phyloP scores from a whole-genome alignment of 2,329 filamentous ascomycete genomes.

The Catunica adiposa region DNA sequence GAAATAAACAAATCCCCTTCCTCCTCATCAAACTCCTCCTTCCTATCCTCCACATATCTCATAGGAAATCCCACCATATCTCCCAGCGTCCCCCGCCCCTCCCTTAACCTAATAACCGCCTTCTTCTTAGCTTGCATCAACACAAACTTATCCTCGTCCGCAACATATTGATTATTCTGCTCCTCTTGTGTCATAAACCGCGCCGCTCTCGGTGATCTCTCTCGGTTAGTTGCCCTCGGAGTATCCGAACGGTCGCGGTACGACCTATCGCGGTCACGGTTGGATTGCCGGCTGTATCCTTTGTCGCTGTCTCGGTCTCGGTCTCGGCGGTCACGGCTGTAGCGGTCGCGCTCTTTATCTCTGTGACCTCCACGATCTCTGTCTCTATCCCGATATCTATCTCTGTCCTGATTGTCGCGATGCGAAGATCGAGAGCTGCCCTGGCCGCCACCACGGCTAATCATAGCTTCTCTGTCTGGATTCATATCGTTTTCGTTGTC shows the following conservation, averaged over 20 bases:
- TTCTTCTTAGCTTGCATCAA: slow-evolving; percentile 96
- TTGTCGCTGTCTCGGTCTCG: slow-evolving; percentile 34
- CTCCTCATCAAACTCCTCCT: slow-evolving; percentile 73
- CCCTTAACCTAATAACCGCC: slow-evolving; percentile 83
- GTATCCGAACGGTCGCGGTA: slow-evolving; percentile 16
- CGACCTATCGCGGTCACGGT: slow-evolving; percentile 18
- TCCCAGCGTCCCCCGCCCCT: slow-evolving; percentile 77
- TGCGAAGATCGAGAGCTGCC: background rate
- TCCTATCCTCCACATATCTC: slow-evolving; percentile 70
- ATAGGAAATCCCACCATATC: slow-evolving; percentile 88
- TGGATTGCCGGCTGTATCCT: slow-evolving; percentile 39
- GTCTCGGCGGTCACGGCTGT: slow-evolving; percentile 23
- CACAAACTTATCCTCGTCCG: slow-evolving; percentile 90
- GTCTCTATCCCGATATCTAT: slow-evolving; percentile 1
- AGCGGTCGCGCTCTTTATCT: background rate
- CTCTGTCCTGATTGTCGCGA: background rate
- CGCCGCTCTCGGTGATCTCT: slow-evolving; percentile 15
- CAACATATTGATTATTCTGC: slow-evolving; percentile 68
- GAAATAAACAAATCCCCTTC: slow-evolving; percentile 54
- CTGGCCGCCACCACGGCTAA: slow-evolving; percentile 17
- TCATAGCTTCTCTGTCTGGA: slow-evolving; percentile 38
- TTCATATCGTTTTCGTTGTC: slow-evolving; percentile 23
- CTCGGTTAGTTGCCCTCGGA: slow-evolving; percentile 18
- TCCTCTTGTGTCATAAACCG: slow-evolving; percentile 53
- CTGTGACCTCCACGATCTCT: background rate